Evolutionary conservation across 2,329 filamentous ascomycete genomes (phyloP), one percentile per base, ranked within the genome.

Genomic region (Ceratocystis variospora): DNA sequence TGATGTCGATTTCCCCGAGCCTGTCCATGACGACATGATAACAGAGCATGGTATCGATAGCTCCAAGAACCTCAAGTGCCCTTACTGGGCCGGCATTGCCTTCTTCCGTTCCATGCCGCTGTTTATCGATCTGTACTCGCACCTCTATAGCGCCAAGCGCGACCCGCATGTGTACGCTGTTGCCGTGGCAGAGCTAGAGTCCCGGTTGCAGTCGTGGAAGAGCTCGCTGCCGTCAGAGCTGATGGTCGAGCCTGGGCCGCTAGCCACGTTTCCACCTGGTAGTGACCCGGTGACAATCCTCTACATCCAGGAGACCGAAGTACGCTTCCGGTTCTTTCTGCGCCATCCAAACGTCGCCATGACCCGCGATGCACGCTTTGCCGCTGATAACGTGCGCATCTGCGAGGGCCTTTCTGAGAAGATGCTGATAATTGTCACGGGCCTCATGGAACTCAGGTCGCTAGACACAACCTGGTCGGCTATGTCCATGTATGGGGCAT

Each of bases 401-500:
- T 90, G 87, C 72, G 81, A 89, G 44, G 81, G 85, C 62, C 83
- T 83, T 8, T 82, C 87, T 5, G 79, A 81, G 61, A 81, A 85
- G 68, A 83, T 90, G 75, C 77, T 92, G 2, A 77, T 79, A 25
- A 79, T 81, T 31, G 82, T 86, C 5, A 78, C 79, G 25, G 78
- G 83, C 64, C 75, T 92, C 61, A 81, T 83, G 67, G 80, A 79
- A 70, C 77, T 85, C 67, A 88, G 87, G 71, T 85, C 84, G 57
- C 76, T 92, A 3, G 89, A 93, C 71, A 89, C 87, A 1, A 90
- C 88, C 0, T 92, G 88, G 87, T 88, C 89, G 71, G 86, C 87
- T 61, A 80, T 84, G 62, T 86, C 88, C 0, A 81, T 89, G 5
- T 90, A 89, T 71, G 80, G 89, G 12, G 84, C 87, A 55, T 87